Evolutionary conservation across 2,329 filamentous ascomycete species (phyloP).

Genomic region (Apiospora malaysiana): DNA sequence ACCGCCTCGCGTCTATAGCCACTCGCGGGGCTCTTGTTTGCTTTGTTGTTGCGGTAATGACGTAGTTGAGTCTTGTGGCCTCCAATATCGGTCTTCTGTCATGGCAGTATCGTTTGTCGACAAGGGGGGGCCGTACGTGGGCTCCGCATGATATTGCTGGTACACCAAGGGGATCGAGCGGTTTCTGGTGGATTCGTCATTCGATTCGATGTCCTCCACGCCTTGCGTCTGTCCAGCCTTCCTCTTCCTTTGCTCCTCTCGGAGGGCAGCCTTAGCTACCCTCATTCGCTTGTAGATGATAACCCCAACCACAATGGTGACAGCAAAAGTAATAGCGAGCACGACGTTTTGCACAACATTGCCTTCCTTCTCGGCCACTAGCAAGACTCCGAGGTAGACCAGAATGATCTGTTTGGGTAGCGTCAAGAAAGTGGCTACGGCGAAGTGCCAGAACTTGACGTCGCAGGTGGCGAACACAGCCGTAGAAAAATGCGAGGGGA

Average conservation of each 20-base stretch:
- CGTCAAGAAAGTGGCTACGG: conserved; percentile 46
- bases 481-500: conserved; percentile 49
- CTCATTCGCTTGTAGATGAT: conserved; percentile 47
- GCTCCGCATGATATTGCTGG: conserved; percentile 14
- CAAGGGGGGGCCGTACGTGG: not conserved
- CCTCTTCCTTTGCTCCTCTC: conserved; percentile 38
- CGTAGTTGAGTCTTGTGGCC: not conserved
- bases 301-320: conserved; percentile 43
- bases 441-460: conserved; percentile 48
- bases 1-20: not conserved
- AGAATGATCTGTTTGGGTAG: conserved; percentile 50
- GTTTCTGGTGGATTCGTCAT: not conserved
- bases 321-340: conserved; percentile 39
- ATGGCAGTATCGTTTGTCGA: not conserved
- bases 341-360: conserved; percentile 42
- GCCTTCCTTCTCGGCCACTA: conserved; percentile 36
- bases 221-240: not conserved
- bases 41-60: conserved; percentile 1
- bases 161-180: conserved; percentile 17
- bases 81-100: conserved; percentile 1
- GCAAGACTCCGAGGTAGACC: conserved; percentile 47
- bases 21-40: not conserved
- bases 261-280: conserved; percentile 40
- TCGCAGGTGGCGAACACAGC: conserved; percentile 51
- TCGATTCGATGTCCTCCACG: not conserved